Evolutionary conservation across 306 rosid genomes (phyloP).

Genomic region (Vigna radiata): DNA sequence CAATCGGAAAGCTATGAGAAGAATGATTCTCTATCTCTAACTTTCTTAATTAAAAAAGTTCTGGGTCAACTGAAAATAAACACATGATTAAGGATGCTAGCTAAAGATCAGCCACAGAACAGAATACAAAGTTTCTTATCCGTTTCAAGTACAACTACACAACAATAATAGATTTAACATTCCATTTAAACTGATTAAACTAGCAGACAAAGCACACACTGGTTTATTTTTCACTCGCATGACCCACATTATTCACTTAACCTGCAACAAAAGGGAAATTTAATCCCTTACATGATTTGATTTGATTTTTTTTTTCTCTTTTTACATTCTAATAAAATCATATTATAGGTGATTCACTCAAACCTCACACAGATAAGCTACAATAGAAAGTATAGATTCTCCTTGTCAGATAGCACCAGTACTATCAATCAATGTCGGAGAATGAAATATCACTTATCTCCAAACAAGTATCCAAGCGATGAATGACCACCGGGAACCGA

Average conservation of each 20-base stretch:
- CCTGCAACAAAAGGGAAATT: not conserved
- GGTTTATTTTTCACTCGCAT: not conserved
- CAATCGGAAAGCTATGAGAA: not conserved
- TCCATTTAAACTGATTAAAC: constrained; percentile 19
- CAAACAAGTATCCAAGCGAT: constrained; percentile 90
- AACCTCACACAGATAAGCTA: not conserved
- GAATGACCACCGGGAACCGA: constrained; percentile 88
- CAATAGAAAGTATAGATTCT: not conserved
- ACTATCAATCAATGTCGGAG: constrained; percentile 20
- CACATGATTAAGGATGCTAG: not conserved
- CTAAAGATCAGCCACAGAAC: not conserved
- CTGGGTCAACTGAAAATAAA: not conserved
- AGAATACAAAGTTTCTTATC: not conserved
- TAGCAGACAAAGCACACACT: constrained; percentile 12
- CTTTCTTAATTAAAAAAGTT: not conserved
- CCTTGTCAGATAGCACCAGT: constrained; percentile 13
- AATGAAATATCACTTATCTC: constrained; percentile 65
- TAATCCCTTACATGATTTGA: constrained; percentile 2
- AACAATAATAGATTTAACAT: not conserved
- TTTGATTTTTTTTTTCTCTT: not conserved
- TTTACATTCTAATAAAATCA: constrained; percentile 8
- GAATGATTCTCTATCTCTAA: not conserved
- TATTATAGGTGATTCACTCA: not conserved
- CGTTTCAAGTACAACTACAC: constrained; percentile 23
- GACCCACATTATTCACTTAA: constrained; percentile 17